Conservation (phyloP, 192 early-diverging fungal species). For the Kickxella alabastrina region DNA sequence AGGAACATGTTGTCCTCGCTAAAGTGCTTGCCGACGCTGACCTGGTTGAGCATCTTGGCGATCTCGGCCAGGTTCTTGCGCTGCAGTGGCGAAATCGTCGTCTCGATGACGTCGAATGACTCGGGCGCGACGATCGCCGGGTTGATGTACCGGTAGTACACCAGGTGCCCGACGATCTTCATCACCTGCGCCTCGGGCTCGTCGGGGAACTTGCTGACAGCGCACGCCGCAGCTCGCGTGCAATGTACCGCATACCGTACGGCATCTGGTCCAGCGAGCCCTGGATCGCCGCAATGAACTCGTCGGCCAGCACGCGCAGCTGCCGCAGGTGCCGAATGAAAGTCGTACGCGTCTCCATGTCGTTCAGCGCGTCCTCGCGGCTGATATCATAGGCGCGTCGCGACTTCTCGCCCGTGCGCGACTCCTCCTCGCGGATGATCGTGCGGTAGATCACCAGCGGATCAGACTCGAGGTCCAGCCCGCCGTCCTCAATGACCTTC, state of each 20-base stretch:
- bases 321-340: slow-evolving; percentile 69
- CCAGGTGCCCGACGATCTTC: slow-evolving; percentile 87
- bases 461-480: slow-evolving; percentile 88
- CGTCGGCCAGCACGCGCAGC: slow-evolving; percentile 75
- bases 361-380: slow-evolving; percentile 74
- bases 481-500: slow-evolving; percentile 67
- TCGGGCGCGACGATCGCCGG: slow-evolving; percentile 98
- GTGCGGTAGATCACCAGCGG: slow-evolving; percentile 84
- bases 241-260: slow-evolving; percentile 93
- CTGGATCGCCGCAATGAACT: slow-evolving; percentile 79
- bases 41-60: slow-evolving; percentile 92
- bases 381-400: slow-evolving; percentile 70
- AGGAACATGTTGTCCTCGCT: slow-evolving; percentile 67
- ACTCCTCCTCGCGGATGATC: slow-evolving; percentile 87
- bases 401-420: slow-evolving; percentile 77
- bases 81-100: slow-evolving; percentile 76
- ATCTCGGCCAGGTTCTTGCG: slow-evolving; percentile 97
- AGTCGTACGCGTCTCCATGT: slow-evolving; percentile 70
- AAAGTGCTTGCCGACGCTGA: slow-evolving; percentile 84
- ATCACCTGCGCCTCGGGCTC: slow-evolving; percentile 76
- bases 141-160: slow-evolving; percentile 98
- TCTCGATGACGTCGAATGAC: slow-evolving; percentile 90
- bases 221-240: slow-evolving; percentile 77
- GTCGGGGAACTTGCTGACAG: slow-evolving; percentile 76
- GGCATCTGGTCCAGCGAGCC: slow-evolving; percentile 83